Percentiles rank a stretch among this genome's conserved stretches.
phyloP scores from a whole-genome alignment of 1,284 basidiomycete species.

The Uromyces viciae-fabae region DNA sequence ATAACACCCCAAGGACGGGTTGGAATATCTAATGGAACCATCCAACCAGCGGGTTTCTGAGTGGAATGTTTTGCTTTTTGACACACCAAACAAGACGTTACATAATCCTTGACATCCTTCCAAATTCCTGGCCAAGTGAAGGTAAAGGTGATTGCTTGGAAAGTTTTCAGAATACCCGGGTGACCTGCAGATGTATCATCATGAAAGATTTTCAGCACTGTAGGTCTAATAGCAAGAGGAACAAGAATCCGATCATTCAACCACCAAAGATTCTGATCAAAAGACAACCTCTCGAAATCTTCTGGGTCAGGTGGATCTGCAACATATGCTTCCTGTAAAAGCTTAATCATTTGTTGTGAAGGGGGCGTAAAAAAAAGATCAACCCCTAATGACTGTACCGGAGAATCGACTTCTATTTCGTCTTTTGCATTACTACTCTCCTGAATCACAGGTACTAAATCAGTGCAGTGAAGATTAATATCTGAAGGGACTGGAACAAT shows the following conservation, averaged over 20 bases:
- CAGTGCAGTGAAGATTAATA: too few species aligned
- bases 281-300: neutral
- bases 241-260: neutral
- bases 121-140: neutral
- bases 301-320: neutral
- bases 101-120: neutral
- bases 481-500: too few species aligned
- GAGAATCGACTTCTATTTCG: too few species aligned
- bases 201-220: neutral
- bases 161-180: neutral
- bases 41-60: neutral
- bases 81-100: neutral
- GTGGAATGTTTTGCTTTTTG: neutral
- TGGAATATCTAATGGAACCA: neutral
- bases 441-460: too few species aligned
- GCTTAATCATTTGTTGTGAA: neutral
- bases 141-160: neutral
- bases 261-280: neutral
- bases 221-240: neutral
- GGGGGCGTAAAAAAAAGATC: neutral
- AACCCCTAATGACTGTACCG: too few species aligned
- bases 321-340: neutral
- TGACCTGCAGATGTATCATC: neutral
- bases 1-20: neutral
- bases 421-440: too few species aligned